These are phyloP conservation scores for Cyberlindnera samutprakarnensis DNA, from an alignment of 805 yeast species.

Conservation along the genomic window DNA sequence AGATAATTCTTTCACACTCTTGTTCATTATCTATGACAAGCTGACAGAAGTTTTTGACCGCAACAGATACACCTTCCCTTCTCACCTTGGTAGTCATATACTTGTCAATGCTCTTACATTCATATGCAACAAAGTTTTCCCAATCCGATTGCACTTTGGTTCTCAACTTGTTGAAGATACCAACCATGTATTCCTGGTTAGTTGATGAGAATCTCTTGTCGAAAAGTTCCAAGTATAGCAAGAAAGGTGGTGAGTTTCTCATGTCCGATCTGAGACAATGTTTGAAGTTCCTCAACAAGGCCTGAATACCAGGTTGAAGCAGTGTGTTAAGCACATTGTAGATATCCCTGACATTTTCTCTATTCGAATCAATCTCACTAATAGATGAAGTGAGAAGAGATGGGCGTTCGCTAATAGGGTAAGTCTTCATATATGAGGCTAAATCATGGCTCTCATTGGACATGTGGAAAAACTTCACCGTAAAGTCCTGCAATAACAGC, in stretches of 20 bases:
- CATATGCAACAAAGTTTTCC: slow-evolving; percentile 51
- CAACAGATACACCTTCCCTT: slow-evolving; percentile 34
- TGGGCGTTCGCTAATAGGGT: slow-evolving; percentile 27
- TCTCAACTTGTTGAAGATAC: slow-evolving; percentile 41
- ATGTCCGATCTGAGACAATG: slow-evolving; percentile 29
- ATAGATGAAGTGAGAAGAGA: slow-evolving; percentile 24
- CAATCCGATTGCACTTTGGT: slow-evolving; percentile 48
- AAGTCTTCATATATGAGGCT: slow-evolving; percentile 23
- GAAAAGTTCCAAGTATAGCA: slow-evolving; percentile 36
- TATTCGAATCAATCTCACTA: slow-evolving; percentile 36
- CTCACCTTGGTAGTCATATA: slow-evolving; percentile 27
- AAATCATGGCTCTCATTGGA: slow-evolving; percentile 26
- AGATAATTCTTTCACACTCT: slow-evolving; percentile 7
- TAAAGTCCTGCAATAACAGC: slow-evolving; percentile 30
- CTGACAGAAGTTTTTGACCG: slow-evolving; percentile 40
- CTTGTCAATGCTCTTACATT: slow-evolving; percentile 38
- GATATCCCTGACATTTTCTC: slow-evolving; percentile 40
- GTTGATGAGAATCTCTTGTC: slow-evolving; percentile 33
- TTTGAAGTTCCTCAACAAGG: slow-evolving; percentile 25
- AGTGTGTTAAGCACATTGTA: slow-evolving; percentile 37
- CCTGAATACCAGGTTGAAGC: slow-evolving; percentile 31
- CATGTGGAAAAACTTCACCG: slow-evolving; percentile 35
- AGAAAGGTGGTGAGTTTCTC: slow-evolving; percentile 34
- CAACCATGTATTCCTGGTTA: slow-evolving; percentile 57
- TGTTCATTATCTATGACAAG: slow-evolving; percentile 34